A percentile compares a stretch with the other conserved stretches of the same genome.
Evolutionary conservation across 2,329 filamentous ascomycete species (phyloP).

Genomic region (Fusarium annulatum): DNA sequence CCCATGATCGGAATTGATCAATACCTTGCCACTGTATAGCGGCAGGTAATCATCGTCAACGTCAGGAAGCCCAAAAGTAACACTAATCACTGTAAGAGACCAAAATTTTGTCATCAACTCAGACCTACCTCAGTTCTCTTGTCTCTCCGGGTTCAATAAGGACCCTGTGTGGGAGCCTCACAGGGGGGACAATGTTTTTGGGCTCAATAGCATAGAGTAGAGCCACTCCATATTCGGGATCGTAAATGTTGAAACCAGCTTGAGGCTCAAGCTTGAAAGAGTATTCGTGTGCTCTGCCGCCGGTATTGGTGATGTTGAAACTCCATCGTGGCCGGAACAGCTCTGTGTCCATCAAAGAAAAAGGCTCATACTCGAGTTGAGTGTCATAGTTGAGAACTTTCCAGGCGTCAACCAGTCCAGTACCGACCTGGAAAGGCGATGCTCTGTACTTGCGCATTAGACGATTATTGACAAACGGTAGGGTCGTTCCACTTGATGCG

Average conservation of each 20-base stretch:
- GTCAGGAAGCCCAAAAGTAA: slow-evolving; percentile 46
- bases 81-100: slow-evolving; percentile 31
- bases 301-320: slow-evolving; percentile 58
- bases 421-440: slow-evolving; percentile 57
- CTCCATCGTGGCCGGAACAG: slow-evolving; percentile 52
- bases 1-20: slow-evolving; percentile 53
- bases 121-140: slow-evolving; percentile 43
- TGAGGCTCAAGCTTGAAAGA: slow-evolving; percentile 54
- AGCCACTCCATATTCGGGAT: slow-evolving; percentile 46
- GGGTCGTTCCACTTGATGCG: slow-evolving; percentile 48
- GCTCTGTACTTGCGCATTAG: slow-evolving; percentile 43
- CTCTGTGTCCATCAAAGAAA: slow-evolving; percentile 62
- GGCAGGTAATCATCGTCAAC: slow-evolving; percentile 52
- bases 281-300: slow-evolving; percentile 54
- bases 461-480: slow-evolving; percentile 45
- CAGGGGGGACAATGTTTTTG: slow-evolving; percentile 43
- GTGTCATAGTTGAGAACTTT: slow-evolving; percentile 56
- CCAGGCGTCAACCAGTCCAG: slow-evolving; percentile 59
- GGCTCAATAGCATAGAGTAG: slow-evolving; percentile 45
- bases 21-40: slow-evolving; percentile 58
- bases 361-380: slow-evolving; percentile 53
- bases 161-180: slow-evolving; percentile 45
- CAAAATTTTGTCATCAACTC: no score
- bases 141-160: slow-evolving; percentile 46
- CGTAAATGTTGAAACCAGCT: slow-evolving; percentile 52